Evolutionary conservation across 768 basidiomycete genomes (phyloP).

Genomic region (Kwoniella newhampshirensis): DNA sequence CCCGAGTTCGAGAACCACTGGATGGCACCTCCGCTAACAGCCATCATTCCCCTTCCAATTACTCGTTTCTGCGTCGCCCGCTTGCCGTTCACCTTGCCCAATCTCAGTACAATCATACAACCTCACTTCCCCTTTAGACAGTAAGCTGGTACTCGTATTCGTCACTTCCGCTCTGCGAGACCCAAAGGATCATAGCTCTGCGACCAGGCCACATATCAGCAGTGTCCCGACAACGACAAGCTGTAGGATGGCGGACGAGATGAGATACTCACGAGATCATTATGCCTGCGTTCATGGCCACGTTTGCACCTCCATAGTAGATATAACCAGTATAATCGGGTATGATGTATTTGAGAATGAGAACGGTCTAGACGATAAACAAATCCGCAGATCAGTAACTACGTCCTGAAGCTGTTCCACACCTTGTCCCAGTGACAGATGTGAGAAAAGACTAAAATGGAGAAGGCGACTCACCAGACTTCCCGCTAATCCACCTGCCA

Average conservation of each 20-base stretch:
- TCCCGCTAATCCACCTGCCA: constrained; percentile 98
- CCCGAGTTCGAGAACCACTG: too few species aligned
- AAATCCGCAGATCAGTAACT: too few species aligned
- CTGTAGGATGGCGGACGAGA: not conserved
- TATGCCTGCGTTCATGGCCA: constrained; percentile 80
- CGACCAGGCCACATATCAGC: constrained; percentile 44
- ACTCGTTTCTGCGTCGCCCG: too few species aligned
- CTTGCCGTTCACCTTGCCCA: too few species aligned
- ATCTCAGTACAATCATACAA: too few species aligned
- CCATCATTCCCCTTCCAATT: too few species aligned
- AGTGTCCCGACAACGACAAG: constrained; percentile 3
- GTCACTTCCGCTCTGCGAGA: constrained; percentile 76
- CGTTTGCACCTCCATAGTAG: constrained; percentile 92
- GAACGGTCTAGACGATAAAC: constrained; percentile 63
- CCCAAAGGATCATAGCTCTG: constrained; percentile 84
- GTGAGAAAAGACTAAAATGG: too few species aligned
- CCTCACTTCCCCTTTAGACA: constrained; percentile 54
- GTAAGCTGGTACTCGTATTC: constrained; percentile 95
- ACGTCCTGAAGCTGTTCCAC: too few species aligned
- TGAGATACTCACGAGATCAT: constrained; percentile 53
- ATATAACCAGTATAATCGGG: constrained; percentile 68
- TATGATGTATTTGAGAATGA: constrained; percentile 87
- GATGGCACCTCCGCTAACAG: too few species aligned
- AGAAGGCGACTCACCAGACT: constrained; percentile 70
- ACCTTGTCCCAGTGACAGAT: too few species aligned